Evolutionary conservation across 2,329 filamentous ascomycete species (phyloP), one percentile per base, ranked within the genome.

Genomic region (Paecilomyces fulvus): DNA sequence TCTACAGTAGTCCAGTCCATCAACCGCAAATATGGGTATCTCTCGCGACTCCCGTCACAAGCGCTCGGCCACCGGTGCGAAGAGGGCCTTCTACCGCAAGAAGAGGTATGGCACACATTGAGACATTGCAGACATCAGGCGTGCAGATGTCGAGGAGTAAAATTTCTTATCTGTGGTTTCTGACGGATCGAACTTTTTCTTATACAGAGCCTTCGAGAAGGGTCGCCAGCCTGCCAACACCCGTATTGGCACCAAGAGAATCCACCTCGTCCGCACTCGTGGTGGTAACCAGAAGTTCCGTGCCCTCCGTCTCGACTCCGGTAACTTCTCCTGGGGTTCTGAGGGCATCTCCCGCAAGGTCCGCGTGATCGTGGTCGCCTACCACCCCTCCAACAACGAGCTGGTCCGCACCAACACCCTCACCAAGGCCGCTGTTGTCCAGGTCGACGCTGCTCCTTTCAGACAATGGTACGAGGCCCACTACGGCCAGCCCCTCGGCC

Each of bases 301-400:
- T 80, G 94, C 88, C 70, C 92, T 99, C 69, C 94, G 94, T 81
- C 89, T 99, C 82, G 94, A 99, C 78, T 87, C 90, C 66, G 94
- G 94, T 77, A 99, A 99, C 88, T 99, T 97, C 82, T 92, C 92
- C 73, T 99, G 94, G 94, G 92, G 90, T 73, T 96, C 91, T 67
- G 94, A 99, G 85, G 92, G 92, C 75, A 83, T 91, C 80, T 89
- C 92, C 80, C 92, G 94, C 87, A 99, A 99, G 88, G 91, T 90
- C 80, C 94, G 95, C 84, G 89, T 99, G 78, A 96, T 99, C 78
- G 91, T 83, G 73, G 95, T 99, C 81, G 88, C 87, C 77, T 99
- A 91, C 89, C 95, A 99, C 82, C 95, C 94, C 63, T 96, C 92
- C 78, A 99, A 99, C 92, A 99, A 99, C 90, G 94, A 99, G 83